Conservation (phyloP, 176 grass and related monocot genomes). For the Aegilops tauschii region DNA sequence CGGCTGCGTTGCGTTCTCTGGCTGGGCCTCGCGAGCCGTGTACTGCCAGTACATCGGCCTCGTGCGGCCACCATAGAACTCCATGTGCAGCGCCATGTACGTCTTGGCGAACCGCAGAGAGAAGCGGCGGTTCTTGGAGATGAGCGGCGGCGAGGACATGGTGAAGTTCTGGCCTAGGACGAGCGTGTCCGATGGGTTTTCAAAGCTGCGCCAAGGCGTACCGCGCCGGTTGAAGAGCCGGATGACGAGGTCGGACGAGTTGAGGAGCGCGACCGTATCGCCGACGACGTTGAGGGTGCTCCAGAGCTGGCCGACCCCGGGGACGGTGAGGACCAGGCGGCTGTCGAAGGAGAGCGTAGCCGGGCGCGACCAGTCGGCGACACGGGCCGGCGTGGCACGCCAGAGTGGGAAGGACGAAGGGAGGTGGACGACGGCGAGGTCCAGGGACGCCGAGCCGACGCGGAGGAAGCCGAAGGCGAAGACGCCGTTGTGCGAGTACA, state of each 20-base stretch:
- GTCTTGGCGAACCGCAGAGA: slow-evolving; percentile 33
- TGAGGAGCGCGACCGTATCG: slow-evolving; percentile 43
- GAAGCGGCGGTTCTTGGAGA: slow-evolving; percentile 48
- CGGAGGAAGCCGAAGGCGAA: slow-evolving; percentile 78
- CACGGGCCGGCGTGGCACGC: slow-evolving; percentile 34
- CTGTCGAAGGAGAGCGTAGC: slow-evolving; percentile 60
- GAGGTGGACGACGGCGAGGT: slow-evolving; percentile 67
- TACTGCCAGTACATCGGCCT: slow-evolving; percentile 57
- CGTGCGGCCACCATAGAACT: slow-evolving; percentile 29
- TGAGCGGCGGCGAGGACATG: slow-evolving; percentile 28
- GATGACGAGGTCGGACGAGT: slow-evolving; percentile 64
- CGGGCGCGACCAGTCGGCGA: slow-evolving; percentile 32
- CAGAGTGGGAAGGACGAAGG: slow-evolving; percentile 59
- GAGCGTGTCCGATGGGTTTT: slow-evolving; percentile 58
- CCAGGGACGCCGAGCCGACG: slow-evolving; percentile 39
- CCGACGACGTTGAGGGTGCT: slow-evolving; percentile 27
- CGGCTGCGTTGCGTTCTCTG: slow-evolving; percentile 31
- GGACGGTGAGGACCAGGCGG: slow-evolving; percentile 38
- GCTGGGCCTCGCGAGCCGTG: slow-evolving; percentile 18
- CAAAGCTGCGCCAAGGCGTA: slow-evolving; percentile 60
- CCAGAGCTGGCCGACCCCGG: slow-evolving; percentile 25
- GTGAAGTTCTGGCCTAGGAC: slow-evolving; percentile 74
- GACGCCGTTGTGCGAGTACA: slow-evolving; percentile 36
- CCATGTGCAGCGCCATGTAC: slow-evolving; percentile 52
- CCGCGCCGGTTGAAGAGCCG: neutral